Base-by-base conservation (phyloP, 2,329 filamentous ascomycete genomes). In the Hypoxylon sp. region DNA sequence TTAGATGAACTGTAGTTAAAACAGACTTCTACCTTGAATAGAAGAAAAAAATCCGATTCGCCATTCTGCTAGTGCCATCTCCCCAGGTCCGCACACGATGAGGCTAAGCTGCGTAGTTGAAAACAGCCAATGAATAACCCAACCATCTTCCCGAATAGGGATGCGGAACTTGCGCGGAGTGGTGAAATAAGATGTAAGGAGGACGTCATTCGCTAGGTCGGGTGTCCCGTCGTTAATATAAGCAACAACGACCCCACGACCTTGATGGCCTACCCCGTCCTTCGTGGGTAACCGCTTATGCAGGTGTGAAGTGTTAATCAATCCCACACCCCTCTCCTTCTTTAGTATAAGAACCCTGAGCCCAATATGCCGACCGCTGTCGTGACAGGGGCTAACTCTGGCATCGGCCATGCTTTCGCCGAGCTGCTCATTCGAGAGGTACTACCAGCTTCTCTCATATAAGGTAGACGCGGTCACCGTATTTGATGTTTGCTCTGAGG, bases 311-410 rank as follows among this genome's bases (percentile, higher is more conserved):
- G 42, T 30, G 36, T 53, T 59, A 51, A 60, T 64, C 33, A 55
- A 67, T 56, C 9, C 38, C 26, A 63, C 55, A 48, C 24, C 42
- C 40, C 6, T 48, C 40, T 9, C 14, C 4, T 55, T 26, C 11
- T 45, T 20, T 38, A 11, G 20, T 22, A 28, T 26, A n/a, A 28
- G 2, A 33, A 56, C 16, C 38, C 38, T 32, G 20, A 22, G 2
- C 20, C 36, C 33, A 51, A 20, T 18, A 80, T 79, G 75, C 76
- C 76, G n/a, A 77, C 76, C 16, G 78, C 76, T 36, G 70, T 82
- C 14, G 74, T 81, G 2, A 80, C 79, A 26, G 79, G 79, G 18
- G 79, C 78, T 3, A 80, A 80, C 58, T 77, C 75, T 20, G 79
- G 79, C 62, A 81, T 81, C 49, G 78, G 77, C 24, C 70, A 79